These are phyloP conservation scores for Gomphus sp. DNA, from an alignment of 1,284 basidiomycete species.

Conservation along the genomic window DNA sequence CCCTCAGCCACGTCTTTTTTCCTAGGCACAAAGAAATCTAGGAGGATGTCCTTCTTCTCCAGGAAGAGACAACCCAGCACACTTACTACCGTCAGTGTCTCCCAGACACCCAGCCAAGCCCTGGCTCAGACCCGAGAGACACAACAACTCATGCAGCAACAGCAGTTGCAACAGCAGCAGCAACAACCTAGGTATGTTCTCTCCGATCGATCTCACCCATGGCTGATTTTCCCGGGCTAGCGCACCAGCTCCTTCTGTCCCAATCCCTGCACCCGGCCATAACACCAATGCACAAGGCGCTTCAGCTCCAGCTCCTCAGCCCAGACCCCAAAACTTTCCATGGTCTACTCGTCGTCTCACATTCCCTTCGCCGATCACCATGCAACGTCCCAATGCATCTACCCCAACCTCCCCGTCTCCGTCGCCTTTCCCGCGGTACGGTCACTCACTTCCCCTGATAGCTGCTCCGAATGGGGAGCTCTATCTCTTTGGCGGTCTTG, in stretches of 20 bases:
- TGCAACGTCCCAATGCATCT: conserved; percentile 51
- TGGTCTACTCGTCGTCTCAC: conserved; percentile 67
- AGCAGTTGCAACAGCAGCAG: background rate
- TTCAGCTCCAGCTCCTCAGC: conserved; percentile 12
- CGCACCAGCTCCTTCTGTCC: background rate
- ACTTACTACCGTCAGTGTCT: conserved; percentile 39
- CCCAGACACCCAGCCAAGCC: conserved; percentile 52
- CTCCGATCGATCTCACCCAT: background rate
- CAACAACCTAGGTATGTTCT: conserved; percentile 13
- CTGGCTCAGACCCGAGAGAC: conserved; percentile 24
- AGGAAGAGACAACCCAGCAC: conserved; percentile 50
- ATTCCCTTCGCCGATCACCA: conserved; percentile 53
- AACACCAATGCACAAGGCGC: background rate
- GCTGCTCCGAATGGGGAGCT: conserved; percentile 81
- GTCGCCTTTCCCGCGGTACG: conserved; percentile 94
- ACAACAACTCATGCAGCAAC: conserved; percentile 26
- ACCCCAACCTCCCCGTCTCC: conserved; percentile 58
- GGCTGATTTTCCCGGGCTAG: background rate
- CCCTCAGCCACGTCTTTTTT: conserved; percentile 9
- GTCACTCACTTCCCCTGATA: conserved; percentile 87
- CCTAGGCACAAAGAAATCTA: conserved; percentile 31
- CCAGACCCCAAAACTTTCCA: conserved; percentile 45
- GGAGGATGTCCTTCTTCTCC: conserved; percentile 81
- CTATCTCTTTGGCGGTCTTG: conserved; percentile 95
- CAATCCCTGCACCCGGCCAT: background rate